phyloP scores from a whole-genome alignment of 371 early-diverging fungal species.

The Rhizopus delemar region DNA sequence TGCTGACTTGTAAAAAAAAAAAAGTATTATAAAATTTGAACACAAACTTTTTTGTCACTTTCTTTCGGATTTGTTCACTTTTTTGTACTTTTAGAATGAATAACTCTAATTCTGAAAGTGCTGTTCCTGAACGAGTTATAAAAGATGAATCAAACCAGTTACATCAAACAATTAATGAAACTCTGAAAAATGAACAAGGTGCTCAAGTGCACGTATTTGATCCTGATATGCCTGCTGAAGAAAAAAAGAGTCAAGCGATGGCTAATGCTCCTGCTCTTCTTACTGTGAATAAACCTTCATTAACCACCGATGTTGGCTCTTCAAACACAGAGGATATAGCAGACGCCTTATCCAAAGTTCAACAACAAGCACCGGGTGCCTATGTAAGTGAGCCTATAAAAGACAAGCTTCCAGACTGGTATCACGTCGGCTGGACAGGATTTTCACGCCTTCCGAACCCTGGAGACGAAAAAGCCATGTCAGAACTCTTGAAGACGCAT shows the following conservation, averaged over 20 bases:
- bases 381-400: conserved; percentile 10
- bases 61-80: background rate
- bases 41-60: background rate
- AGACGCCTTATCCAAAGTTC: background rate
- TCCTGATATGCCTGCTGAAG: conserved; percentile 29
- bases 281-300: no score
- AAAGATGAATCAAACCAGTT: conserved; percentile 21
- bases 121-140: background rate
- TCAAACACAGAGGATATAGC: background rate
- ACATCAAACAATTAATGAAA: conserved; percentile 15
- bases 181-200: conserved; percentile 14
- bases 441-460: conserved; percentile 49
- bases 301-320: no score
- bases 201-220: conserved; percentile 26
- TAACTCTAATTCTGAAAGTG: background rate
- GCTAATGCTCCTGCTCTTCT: background rate
- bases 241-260: conserved; percentile 23
- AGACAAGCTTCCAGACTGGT: background rate
- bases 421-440: conserved; percentile 39
- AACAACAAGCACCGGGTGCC: conserved; percentile 14
- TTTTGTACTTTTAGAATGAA: conserved; percentile 2
- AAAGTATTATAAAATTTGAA: background rate
- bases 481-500: conserved; percentile 18
- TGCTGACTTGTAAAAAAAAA: conserved; percentile 2
- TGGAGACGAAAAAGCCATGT: conserved; percentile 39